A percentile compares a stretch with the other conserved stretches of the same genome.
Conservation (phyloP, 2,329 filamentous ascomycete species). For the Trichoderma sp. region DNA sequence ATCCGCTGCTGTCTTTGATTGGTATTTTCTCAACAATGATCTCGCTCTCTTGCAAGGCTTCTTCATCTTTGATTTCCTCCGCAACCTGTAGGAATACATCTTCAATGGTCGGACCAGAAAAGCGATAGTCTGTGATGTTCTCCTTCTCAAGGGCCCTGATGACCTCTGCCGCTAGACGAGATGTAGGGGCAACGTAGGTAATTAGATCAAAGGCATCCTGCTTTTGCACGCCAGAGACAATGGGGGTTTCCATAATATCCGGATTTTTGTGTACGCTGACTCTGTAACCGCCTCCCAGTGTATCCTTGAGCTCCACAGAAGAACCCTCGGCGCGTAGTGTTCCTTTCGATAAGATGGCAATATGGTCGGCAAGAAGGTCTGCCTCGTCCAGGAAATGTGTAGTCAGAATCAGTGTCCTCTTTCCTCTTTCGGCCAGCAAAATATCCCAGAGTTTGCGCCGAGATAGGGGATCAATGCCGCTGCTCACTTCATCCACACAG, state of each 20-base stretch:
- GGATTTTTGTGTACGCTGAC: constrained; percentile 67
- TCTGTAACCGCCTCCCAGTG: constrained; percentile 78
- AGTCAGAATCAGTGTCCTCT: constrained; percentile 78
- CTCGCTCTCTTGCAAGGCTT: constrained; percentile 26
- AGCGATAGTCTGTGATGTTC: constrained; percentile 73
- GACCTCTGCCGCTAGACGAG: constrained; percentile 66
- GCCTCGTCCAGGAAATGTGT: constrained; percentile 95
- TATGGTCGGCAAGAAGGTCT: constrained; percentile 82
- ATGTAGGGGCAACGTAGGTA: constrained; percentile 69
- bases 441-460: constrained; percentile 94
- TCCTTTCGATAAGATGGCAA: constrained; percentile 83
- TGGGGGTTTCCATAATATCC: constrained; percentile 44
- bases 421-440: constrained; percentile 76
- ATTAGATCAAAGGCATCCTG: constrained; percentile 66
- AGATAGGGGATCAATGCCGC: constrained; percentile 81
- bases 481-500: constrained; percentile 88
- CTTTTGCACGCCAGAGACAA: constrained; percentile 54
- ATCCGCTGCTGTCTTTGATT: constrained; percentile 25
- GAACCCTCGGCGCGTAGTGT: constrained; percentile 78
- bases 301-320: constrained; percentile 80
- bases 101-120: constrained; percentile 86
- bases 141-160: constrained; percentile 65
- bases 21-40: constrained; percentile 23
- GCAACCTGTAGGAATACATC: constrained; percentile 87
- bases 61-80: constrained; percentile 67